A percentile compares a stretch with the other conserved stretches of the same genome.
phyloP scores from a whole-genome alignment of 257 asterid genomes.

The Salvia rosmarinus region DNA sequence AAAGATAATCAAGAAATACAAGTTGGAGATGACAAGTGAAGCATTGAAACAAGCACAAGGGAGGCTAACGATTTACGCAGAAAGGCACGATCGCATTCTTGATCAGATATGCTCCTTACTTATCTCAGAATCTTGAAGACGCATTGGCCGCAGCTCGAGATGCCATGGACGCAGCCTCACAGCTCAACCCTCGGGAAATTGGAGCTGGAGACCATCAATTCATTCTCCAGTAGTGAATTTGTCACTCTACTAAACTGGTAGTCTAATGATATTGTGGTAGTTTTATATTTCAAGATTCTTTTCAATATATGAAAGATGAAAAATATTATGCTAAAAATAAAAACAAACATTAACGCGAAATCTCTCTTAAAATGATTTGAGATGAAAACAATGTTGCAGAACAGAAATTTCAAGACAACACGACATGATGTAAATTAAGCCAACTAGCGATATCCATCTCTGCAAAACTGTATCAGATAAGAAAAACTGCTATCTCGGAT shows the following conservation, averaged over 20 bases:
- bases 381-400: not conserved
- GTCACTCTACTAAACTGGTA: not conserved
- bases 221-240: not conserved
- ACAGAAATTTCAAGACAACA: not conserved
- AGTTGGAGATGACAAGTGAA: constrained; percentile 24
- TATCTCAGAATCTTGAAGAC: constrained; percentile 42
- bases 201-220: constrained; percentile 24
- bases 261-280: no score
- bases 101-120: constrained; percentile 49
- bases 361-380: not conserved
- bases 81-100: constrained; percentile 53
- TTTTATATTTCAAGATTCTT: no score
- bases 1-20: not conserved
- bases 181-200: constrained; percentile 25
- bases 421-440: not conserved
- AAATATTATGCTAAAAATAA: no score
- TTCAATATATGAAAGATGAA: not conserved
- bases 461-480: constrained; percentile 32
- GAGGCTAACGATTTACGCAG: constrained; percentile 32
- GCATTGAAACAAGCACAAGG: constrained; percentile 35
- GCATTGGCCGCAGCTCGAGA: constrained; percentile 49
- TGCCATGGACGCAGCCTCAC: constrained; percentile 28
- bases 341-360: no score
- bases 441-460: constrained; percentile 15
- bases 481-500: not conserved